Conservation (phyloP, 306 rosid species). For the Citrullus colocynthis region DNA sequence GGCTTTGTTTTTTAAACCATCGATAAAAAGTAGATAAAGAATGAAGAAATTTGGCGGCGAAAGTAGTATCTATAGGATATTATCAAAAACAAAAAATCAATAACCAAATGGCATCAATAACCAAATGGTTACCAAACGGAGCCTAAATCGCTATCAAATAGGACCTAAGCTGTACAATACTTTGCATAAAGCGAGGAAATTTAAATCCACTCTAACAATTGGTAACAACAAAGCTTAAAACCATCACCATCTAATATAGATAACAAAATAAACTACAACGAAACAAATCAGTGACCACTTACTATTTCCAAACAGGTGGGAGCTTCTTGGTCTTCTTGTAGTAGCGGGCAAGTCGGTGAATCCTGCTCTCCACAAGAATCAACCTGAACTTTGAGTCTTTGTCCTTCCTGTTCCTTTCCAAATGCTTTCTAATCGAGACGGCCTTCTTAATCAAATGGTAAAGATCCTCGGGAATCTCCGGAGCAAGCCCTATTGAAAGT, state of each 20-base stretch:
- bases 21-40: too few relatives aligned
- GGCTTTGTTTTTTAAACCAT: too few relatives aligned
- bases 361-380: slow-evolving; percentile 75
- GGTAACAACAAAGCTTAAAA: not conserved
- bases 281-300: slow-evolving; percentile 14
- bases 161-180: not conserved
- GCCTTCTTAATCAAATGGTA: slow-evolving; percentile 30
- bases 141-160: too few relatives aligned
- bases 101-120: too few relatives aligned
- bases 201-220: not conserved
- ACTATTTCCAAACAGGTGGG: slow-evolving; percentile 76
- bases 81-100: too few relatives aligned
- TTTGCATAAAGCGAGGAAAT: not conserved
- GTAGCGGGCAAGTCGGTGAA: slow-evolving; percentile 67
- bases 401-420: slow-evolving; percentile 41
- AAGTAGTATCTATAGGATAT: too few relatives aligned
- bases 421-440: slow-evolving; percentile 55
- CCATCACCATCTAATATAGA: not conserved
- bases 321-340: slow-evolving; percentile 85
- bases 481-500: slow-evolving; percentile 36
- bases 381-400: slow-evolving; percentile 45
- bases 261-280: not conserved
- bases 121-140: too few relatives aligned
- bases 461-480: slow-evolving; percentile 71
- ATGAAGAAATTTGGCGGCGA: too few relatives aligned